Evolutionary conservation across 2,329 filamentous ascomycete species (phyloP).

Genomic region (Calonectria pseudoreteaudii): DNA sequence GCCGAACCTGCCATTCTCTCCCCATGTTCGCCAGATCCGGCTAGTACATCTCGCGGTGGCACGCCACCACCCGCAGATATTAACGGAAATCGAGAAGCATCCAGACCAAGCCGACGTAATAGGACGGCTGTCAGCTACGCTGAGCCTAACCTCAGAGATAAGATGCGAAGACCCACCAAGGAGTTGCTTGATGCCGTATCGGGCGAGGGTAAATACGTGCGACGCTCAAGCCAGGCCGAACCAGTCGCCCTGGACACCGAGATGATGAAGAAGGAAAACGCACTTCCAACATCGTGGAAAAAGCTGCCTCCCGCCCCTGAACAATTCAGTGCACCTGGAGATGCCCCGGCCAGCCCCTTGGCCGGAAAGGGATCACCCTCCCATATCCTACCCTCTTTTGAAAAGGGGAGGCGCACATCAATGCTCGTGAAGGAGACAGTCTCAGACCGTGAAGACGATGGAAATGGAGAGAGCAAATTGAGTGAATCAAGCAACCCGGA

Average conservation of each 20-base stretch:
- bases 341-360: constrained; percentile 54
- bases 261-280: constrained; percentile 50
- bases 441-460: constrained; percentile 23
- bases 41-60: constrained; percentile 55
- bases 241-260: constrained; percentile 38
- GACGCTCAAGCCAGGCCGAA: constrained; percentile 54
- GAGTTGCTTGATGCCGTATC: constrained; percentile 80
- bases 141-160: constrained; percentile 83
- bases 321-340: constrained; percentile 29
- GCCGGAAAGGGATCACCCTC: constrained; percentile 51
- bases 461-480: constrained; percentile 25
- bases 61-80: constrained; percentile 72
- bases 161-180: constrained; percentile 85
- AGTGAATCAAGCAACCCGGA: constrained; percentile 32
- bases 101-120: constrained; percentile 75
- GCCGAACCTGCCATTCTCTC: constrained; percentile 57
- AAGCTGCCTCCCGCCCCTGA: constrained; percentile 37
- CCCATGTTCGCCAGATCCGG: constrained; percentile 62
- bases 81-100: constrained; percentile 65
- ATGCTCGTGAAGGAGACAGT: constrained; percentile 34
- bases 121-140: constrained; percentile 81
- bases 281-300: constrained; percentile 46
- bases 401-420: constrained; percentile 56
- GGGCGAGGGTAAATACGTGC: constrained; percentile 68
- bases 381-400: constrained; percentile 48